A percentile compares a stretch with the other conserved stretches of the same genome.
Conservation (phyloP, 805 yeast species). For the Metschnikowia henanensis region DNA sequence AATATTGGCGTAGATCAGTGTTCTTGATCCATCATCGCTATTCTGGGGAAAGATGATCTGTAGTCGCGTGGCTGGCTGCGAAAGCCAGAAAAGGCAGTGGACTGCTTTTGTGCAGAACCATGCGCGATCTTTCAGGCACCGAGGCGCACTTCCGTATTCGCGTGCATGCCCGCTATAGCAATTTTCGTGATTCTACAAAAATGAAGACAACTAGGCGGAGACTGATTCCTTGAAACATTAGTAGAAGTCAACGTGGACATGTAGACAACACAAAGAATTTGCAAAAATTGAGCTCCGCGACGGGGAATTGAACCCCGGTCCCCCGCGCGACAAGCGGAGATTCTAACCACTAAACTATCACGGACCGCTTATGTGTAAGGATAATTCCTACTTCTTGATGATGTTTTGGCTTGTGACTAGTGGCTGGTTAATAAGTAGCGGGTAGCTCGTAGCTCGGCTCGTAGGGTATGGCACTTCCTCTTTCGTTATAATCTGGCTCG, state of each 20-base stretch:
- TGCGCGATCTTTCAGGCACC: background rate
- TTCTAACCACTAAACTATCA: background rate
- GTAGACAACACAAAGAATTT: no score
- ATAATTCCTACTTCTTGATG: no score
- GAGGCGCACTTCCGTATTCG: background rate
- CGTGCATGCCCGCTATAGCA: no score
- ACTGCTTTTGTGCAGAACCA: slow-evolving; percentile 4
- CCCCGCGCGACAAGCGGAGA: background rate
- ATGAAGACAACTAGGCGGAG: background rate
- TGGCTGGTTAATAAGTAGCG: no score
- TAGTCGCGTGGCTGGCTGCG: slow-evolving; percentile 16
- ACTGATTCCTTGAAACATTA: no score
- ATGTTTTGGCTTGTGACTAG: no score
- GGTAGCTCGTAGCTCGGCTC: no score
- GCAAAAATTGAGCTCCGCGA: background rate
- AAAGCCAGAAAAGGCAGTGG: slow-evolving; percentile 10
- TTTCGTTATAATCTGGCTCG: no score
- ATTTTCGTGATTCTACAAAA: no score
- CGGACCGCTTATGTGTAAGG: background rate
- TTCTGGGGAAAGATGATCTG: background rate
- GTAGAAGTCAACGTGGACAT: no score
- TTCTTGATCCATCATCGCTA: slow-evolving; percentile 7
- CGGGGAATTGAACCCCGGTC: background rate
- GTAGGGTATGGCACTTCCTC: no score
- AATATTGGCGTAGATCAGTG: no score